phyloP scores from a whole-genome alignment of 345 rosid genomes.

The Eucalyptus virginea region DNA sequence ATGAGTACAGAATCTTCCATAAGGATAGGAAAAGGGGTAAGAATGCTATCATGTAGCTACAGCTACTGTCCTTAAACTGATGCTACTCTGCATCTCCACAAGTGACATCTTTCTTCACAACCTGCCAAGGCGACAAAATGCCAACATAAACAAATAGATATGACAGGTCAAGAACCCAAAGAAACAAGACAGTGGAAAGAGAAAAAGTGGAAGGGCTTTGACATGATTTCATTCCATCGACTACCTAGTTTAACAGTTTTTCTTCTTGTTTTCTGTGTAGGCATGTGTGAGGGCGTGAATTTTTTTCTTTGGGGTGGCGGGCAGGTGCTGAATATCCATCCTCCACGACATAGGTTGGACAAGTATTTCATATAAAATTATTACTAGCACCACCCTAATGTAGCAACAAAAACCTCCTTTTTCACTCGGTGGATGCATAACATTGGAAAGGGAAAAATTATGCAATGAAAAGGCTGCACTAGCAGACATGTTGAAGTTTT shows the following conservation, averaged over 20 bases:
- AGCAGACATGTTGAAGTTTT: neutral
- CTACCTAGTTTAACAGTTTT: neutral
- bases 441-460: neutral
- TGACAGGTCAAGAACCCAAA: neutral
- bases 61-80: neutral
- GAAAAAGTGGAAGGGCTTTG: neutral
- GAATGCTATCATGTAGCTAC: neutral
- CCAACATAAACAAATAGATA: neutral
- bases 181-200: neutral
- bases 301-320: neutral
- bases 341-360: neutral
- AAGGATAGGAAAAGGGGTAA: neutral
- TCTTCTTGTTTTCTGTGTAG: neutral
- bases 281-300: neutral
- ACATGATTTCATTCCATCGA: neutral
- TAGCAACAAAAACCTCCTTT: neutral
- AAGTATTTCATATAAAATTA: neutral
- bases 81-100: conserved; percentile 20
- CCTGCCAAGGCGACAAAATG: conserved; percentile 16
- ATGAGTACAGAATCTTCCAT: neutral
- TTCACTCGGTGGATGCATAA: neutral
- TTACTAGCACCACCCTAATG: neutral
- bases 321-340: neutral
- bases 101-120: conserved; percentile 42
- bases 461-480: neutral